A percentile compares a stretch with the other conserved stretches of the same genome.
phyloP scores from a whole-genome alignment of 2,329 filamentous ascomycete genomes.

The Alternaria dauci region DNA sequence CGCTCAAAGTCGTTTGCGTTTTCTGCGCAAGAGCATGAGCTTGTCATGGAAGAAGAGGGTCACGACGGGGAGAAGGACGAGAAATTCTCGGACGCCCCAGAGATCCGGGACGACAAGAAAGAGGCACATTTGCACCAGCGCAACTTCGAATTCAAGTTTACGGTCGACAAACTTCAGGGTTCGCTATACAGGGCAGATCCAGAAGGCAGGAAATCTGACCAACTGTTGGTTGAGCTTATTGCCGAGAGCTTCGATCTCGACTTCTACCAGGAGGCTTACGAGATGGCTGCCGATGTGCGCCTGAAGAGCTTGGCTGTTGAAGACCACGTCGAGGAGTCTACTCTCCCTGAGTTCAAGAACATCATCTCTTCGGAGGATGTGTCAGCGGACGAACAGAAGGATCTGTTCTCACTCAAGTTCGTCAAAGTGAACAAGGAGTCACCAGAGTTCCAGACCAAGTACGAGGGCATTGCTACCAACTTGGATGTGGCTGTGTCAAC shows the following conservation, averaged over 20 bases:
- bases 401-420: conserved; percentile 89
- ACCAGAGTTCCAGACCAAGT: conserved; percentile 90
- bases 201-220: conserved; percentile 76
- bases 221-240: conserved; percentile 87
- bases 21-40: conserved; percentile 73
- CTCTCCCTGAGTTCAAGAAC: conserved; percentile 90
- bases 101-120: conserved; percentile 59
- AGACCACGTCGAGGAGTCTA: conserved; percentile 89
- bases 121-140: conserved; percentile 77
- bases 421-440: conserved; percentile 88
- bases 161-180: conserved; percentile 90
- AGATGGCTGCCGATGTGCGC: conserved; percentile 92
- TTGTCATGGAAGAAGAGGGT: conserved; percentile 77
- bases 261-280: conserved; percentile 86
- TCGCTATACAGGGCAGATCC: conserved; percentile 89
- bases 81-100: conserved; percentile 71
- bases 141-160: conserved; percentile 96
- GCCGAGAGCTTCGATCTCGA: conserved; percentile 88
- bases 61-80: conserved; percentile 71
- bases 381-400: conserved; percentile 72
- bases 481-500: conserved; percentile 91
- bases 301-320: conserved; percentile 88
- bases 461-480: conserved; percentile 93
- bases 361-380: conserved; percentile 92
- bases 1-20: conserved; percentile 79